Evolutionary conservation across 139 green algal species (phyloP), one percentile per base, ranked within the genome.

Genomic region (Axilococcus clingmanii): DNA sequence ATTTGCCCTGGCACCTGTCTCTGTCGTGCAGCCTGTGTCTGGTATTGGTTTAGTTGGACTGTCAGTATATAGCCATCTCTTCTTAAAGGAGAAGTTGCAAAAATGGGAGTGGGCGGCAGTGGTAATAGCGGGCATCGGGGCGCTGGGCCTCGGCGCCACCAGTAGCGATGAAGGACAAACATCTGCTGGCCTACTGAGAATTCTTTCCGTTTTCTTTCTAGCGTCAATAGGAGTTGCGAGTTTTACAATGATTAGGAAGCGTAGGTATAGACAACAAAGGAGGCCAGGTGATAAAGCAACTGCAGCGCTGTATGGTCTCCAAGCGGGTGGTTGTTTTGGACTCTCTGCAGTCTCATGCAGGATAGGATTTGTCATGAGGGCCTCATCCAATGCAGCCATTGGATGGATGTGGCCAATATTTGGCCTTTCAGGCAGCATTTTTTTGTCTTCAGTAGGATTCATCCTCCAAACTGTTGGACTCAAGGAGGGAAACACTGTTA

Each of bases 321-420:
- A 94, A 59, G 85, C 85, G 22, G 86, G 86, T 29, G 78, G 76
- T 0, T 91, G 74, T 61, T 94, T 94, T 63, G 86, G 85, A 11
- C 56, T 88, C 17, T 84, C 72, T 8, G 81, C 82, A 2, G 76
- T 71, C 6, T 63, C 66, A n/a, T 80, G 77, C 47, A 41, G 75
- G 3, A 83, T 75, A 47, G 82, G 74, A 42, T 89, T 89, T 57
- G 47, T 84, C 55, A 70, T 94, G 55, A n/a, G n/a, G n/a, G n/a
- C n/a, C n/a, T n/a, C n/a, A n/a, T n/a, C n/a, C n/a, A 75, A 69
- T 2, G 22, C 30, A 11, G 50, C 47, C n/a, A 30, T 58, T 43
- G 57, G 51, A 3, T 59, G 51, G 47, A 27, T 83, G 40, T 83
- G 65, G 25, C 57, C 66, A 8, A 72, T 74, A 0, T n/a, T 79